phyloP scores from a whole-genome alignment of 495 filamentous ascomycete species.

The Staphylotrichum longicolle region DNA sequence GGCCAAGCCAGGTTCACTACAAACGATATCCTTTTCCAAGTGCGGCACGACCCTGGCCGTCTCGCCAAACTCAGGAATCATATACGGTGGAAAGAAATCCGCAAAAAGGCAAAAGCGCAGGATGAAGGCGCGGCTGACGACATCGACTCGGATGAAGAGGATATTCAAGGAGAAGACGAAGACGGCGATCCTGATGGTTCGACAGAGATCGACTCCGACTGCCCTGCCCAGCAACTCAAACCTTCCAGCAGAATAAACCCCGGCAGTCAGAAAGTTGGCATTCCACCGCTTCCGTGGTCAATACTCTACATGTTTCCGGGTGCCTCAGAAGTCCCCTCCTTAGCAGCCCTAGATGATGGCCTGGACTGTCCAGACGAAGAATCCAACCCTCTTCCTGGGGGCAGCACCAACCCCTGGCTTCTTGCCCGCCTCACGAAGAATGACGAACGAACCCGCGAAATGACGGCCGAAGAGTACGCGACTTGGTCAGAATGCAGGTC shows the following conservation, averaged over 20 bases:
- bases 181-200: too few species aligned
- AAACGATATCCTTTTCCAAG: constrained; percentile 2
- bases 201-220: neutral
- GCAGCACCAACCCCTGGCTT: neutral
- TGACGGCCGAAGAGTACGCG: constrained; percentile 3
- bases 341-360: neutral
- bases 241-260: neutral
- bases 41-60: neutral
- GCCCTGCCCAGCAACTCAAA: neutral
- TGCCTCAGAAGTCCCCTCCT: neutral
- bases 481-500: constrained; percentile 4
- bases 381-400: neutral
- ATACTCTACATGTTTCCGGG: neutral
- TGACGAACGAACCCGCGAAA: constrained; percentile 1
- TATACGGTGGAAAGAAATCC: neutral
- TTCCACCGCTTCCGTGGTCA: neutral
- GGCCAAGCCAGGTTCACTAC: neutral
- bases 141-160: neutral
- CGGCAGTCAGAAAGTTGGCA: neutral
- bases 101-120: neutral
- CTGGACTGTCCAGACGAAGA: neutral
- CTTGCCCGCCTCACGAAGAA: constrained; percentile 4
- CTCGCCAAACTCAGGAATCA: constrained; percentile 4
- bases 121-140: neutral
- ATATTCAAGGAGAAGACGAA: neutral